Evolutionary conservation across 495 filamentous ascomycete genomes (phyloP), one percentile per base, ranked within the genome.

Genomic region (Penicillium cosmopolitanum): DNA sequence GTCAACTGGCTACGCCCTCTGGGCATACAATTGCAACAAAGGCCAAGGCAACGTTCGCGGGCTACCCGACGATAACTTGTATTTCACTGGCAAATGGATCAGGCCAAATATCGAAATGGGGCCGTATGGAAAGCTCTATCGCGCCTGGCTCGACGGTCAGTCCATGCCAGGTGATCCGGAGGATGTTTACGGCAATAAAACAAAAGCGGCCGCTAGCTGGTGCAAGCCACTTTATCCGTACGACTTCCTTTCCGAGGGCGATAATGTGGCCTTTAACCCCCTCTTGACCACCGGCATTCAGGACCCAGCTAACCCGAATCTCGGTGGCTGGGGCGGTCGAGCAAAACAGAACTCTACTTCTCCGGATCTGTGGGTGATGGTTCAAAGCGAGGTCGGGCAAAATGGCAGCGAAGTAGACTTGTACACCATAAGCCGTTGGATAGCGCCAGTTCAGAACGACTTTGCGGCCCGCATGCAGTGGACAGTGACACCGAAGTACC

Each of bases 381-480:
- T 58, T 31, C 25, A 28, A 7, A 58, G 7, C 7, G 60, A 58
- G 51, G 53, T 23, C 11, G 35, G 18, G 16, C 19, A 51, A 8
- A 58, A 50, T 28, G 60, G 60, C 6, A 34, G 25, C 3, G 51
- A 57, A 15, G 19, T 55, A 21, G 50, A 31, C 11, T 10, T n/a
- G 3, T 63, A 63, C 50, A 50, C 60, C 13, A 55, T 40, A 12
- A 19, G 55, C 36, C 63, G 77, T 18, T 80, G 77, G 77, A 50
- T 73, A 5, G 61, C 69, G 15, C 73, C 75, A 6, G 72, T 71
- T 55, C 75, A 80, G 58, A 73, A 75, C 50, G 77, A 80, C 57
- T 76, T 80, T 55, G 75, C 75, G 0, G 77, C 77, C 13, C 62
- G 77, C 2, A 77, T 80, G 21, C 65, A 75, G 55, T 80, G 77